Evolutionary conservation across 768 basidiomycete genomes (phyloP).

Genomic region (Kwoniella sp.): DNA sequence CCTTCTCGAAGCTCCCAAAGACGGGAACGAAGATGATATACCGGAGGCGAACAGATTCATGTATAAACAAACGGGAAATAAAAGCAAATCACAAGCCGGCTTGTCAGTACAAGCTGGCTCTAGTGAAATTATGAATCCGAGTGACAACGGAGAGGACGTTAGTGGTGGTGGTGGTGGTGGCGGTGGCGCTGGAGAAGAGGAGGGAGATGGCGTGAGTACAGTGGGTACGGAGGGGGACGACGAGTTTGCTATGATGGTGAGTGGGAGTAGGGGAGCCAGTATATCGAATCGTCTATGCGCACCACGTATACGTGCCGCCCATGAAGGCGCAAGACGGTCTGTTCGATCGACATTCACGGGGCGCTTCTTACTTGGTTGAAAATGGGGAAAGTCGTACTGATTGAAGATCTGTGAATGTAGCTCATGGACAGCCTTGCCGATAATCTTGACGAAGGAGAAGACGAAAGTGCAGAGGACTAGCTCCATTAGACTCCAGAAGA

Average conservation of each 20-base stretch:
- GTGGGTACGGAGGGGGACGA: constrained; percentile 25
- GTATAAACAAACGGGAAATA: constrained; percentile 42
- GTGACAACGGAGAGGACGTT: too few species aligned
- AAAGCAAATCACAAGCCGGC: constrained; percentile 58
- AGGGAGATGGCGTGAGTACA: constrained; percentile 16
- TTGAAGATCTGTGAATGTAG: too few species aligned
- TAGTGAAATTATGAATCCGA: neutral
- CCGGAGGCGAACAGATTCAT: constrained; percentile 31
- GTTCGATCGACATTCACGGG: neutral
- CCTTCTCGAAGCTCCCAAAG: constrained; percentile 28
- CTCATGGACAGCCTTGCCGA: constrained; percentile 33
- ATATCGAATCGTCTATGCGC: neutral
- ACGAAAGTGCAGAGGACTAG: neutral
- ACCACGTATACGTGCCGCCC: too few species aligned
- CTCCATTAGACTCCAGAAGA: too few species aligned
- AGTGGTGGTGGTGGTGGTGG: too few species aligned
- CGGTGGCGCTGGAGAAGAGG: neutral
- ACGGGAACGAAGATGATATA: constrained; percentile 21
- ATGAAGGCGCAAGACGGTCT: too few species aligned
- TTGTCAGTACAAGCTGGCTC: neutral
- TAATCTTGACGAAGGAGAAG: constrained; percentile 7
- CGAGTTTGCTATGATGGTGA: constrained; percentile 33
- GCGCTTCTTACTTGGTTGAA: too few species aligned
- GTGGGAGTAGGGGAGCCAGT: too few species aligned
- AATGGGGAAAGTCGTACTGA: too few species aligned